Evolutionary conservation across 306 rosid species (phyloP), one percentile per base, ranked within the genome.

Genomic region (Inga laurina): DNA sequence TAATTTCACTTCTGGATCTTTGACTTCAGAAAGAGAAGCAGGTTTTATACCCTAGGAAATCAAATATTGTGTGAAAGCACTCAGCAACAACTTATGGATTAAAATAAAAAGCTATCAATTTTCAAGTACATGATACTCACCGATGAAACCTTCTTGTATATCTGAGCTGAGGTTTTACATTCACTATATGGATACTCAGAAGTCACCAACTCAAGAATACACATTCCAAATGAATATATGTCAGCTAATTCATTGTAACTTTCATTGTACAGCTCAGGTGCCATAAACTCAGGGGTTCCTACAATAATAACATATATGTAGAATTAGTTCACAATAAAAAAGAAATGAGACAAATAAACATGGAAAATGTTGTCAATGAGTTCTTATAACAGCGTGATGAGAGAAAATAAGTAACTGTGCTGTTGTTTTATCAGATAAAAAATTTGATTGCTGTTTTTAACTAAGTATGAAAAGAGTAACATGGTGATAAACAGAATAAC

Each of bases 221-320:
- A 84, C 88, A 86, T 82, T 72, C 92, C 90, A 72, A 89, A 89
- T 72, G 90, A 89, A 81, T 89, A 86, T 82, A 89, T 80, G 83
- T 89, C 92, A 0, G 83, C 92, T 49, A 84, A 86, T 81, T 86
- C 88, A 74, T 86, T 89, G 65, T 89, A 89, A 64, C 69, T 72
- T 86, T 89, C 92, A 80, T 89, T 88, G 48, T 86, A 89, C 78
- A 89, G 72, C 79, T 87, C 88, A 82, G 92, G 90, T 27, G 92
- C 92, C 92, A 89, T 89, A 77, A 86, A 89, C 82, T 86, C 92
- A 54, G 90, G 92, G 73, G 92, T 89, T 61, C 88, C 90, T 89
- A 46, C 70, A 61, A 85, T 37, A 81, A 74, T 74, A 35, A 39
- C 35, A 78, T 27, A 37, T 15, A 51, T 39, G 75, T 86, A 57